Evolutionary conservation across 768 basidiomycete genomes (phyloP), one percentile per base, ranked within the genome.

Genomic region (Lactarius deliciosus): DNA sequence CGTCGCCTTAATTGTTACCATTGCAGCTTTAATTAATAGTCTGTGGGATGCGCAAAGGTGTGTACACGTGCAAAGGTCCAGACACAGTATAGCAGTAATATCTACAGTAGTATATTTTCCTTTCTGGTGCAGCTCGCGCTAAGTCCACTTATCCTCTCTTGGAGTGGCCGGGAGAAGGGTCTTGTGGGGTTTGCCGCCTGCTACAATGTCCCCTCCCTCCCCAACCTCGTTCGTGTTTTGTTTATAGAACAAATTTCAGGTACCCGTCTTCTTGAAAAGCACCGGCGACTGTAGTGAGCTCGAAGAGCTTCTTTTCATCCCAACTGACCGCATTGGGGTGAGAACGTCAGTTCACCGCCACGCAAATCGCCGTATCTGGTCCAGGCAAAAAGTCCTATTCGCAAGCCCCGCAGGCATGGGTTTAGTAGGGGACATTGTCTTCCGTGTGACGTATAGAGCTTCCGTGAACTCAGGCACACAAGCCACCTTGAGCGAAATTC

Each of bases 121-220:
- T 58, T 63, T 58, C 61, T 58, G 34, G 61, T 66, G 55, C 61
- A 66, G 45, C 56, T 32, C 61, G 61, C 61, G 45, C 61, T 43
- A 66, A 63, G 56, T 53, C 65, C 65, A 43, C 65, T 38, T 62
- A 63, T 53, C 20, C 65, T 20, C 65, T 57, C 11, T n/a, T 54
- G 53, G 53, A 8, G 16, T 22, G 53, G 22, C n/a, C 53, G n/a
- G 54, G 25, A 25, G 25, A 55, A 34, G 28, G 16, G 22, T 0
- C 15, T 56, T 56, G 28, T 28, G 28, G 10, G 28, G 6, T 32
- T 56, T 34, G 55, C 55, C 28, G 55, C 55, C 9, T 4, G 18
- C 54, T 47, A 15, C 25, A 28, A 8, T 5, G 53, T 11, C 15
- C 22, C 32, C n/a, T 28, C 54, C 55, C 55, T 16, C 55, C 30